A percentile compares a stretch with the other conserved stretches of the same genome.
Conservation (phyloP, 2,329 filamentous ascomycete genomes). For the Trichoderma semiorbis region DNA sequence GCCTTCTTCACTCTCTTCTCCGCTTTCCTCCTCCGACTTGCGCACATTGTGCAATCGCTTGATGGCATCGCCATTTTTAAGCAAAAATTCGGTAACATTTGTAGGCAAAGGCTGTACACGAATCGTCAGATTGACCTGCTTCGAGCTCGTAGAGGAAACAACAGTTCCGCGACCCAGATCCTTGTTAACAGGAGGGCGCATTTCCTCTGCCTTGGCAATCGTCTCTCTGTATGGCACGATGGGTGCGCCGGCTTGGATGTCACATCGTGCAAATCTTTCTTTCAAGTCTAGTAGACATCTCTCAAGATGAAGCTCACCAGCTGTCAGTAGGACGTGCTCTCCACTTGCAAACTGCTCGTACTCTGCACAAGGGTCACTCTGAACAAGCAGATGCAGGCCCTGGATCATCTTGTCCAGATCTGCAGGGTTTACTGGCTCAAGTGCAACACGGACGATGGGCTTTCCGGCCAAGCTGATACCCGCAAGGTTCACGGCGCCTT, state of each 20-base stretch:
- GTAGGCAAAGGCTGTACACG: slow-evolving; percentile 74
- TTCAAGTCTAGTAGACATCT: slow-evolving; percentile 88
- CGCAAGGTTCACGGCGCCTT: slow-evolving; percentile 85
- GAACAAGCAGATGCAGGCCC: slow-evolving; percentile 80
- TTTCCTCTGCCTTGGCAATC: slow-evolving; percentile 82
- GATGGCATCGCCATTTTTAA: slow-evolving; percentile 75
- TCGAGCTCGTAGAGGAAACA: slow-evolving; percentile 72
- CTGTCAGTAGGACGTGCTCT: slow-evolving; percentile 91
- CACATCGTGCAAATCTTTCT: slow-evolving; percentile 88
- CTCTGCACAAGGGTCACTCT: slow-evolving; percentile 92
- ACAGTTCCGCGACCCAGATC: slow-evolving; percentile 82
- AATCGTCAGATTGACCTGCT: slow-evolving; percentile 75
- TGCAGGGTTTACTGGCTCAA: slow-evolving; percentile 88
- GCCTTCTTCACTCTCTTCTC: slow-evolving; percentile 28
- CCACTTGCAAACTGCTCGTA: slow-evolving; percentile 92
- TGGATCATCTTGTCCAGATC: slow-evolving; percentile 94
- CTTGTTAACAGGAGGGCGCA: slow-evolving; percentile 83
- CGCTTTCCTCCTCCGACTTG: slow-evolving; percentile 40
- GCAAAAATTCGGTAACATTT: slow-evolving; percentile 78
- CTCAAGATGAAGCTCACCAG: slow-evolving; percentile 91
- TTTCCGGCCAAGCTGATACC: slow-evolving; percentile 76
- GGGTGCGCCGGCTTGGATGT: slow-evolving; percentile 88
- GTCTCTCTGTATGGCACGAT: slow-evolving; percentile 96
- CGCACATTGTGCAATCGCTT: slow-evolving; percentile 74
- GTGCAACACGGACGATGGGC: slow-evolving; percentile 89